Evolutionary conservation across 768 basidiomycete species (phyloP).

Genomic region (Lactarius evosmus): DNA sequence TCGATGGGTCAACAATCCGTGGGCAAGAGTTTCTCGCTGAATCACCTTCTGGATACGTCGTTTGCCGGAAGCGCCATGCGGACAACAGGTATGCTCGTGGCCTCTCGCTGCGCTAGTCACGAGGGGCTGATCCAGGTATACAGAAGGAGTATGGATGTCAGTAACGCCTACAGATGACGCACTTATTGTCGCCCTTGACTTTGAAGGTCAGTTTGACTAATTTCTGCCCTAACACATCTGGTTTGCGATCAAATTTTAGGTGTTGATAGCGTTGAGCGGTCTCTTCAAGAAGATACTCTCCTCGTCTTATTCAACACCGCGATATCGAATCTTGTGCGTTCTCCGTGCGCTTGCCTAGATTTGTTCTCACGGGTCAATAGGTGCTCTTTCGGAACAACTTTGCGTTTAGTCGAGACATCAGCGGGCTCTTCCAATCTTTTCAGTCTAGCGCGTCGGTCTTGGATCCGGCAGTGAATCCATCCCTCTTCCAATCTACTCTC

Average conservation of each 20-base stretch:
- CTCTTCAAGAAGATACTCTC: constrained; percentile 59
- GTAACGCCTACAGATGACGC: constrained; percentile 55
- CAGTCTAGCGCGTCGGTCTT: constrained; percentile 56
- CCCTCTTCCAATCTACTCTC: constrained; percentile 55
- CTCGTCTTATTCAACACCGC: constrained; percentile 65
- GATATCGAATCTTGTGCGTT: constrained; percentile 58
- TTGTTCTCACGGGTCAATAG: constrained; percentile 41
- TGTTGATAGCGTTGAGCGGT: constrained; percentile 62
- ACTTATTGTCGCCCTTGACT: constrained; percentile 58
- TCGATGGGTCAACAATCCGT: constrained; percentile 72
- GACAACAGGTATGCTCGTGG: constrained; percentile 53
- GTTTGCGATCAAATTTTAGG: constrained; percentile 34
- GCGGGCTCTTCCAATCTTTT: constrained; percentile 59
- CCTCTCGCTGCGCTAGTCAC: constrained; percentile 32
- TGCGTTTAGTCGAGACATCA: constrained; percentile 56
- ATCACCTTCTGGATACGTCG: constrained; percentile 60
- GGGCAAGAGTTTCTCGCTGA: constrained; percentile 57
- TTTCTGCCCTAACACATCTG: not conserved
- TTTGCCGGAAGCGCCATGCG: constrained; percentile 65
- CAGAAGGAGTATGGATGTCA: constrained; percentile 65
- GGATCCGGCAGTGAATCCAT: constrained; percentile 56
- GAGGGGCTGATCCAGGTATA: constrained; percentile 22
- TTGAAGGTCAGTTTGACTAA: constrained; percentile 46
- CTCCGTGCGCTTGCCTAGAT: not conserved
- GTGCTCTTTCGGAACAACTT: constrained; percentile 67